Conservation (phyloP, 495 filamentous ascomycete species). For the Aspergillus saccharolyticus region DNA sequence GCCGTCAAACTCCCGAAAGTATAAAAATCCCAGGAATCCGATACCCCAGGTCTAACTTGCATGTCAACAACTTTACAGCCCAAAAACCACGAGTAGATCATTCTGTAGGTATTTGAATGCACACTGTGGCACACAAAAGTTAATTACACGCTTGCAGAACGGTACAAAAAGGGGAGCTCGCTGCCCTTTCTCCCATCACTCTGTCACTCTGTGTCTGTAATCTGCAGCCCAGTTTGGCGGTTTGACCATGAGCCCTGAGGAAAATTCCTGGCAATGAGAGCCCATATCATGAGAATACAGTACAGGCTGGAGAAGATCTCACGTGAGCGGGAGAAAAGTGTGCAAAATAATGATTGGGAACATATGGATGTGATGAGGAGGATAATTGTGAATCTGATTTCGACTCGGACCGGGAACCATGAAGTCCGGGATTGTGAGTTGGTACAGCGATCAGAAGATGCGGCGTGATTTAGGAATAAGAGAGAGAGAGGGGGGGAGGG, state of each 20-base stretch:
- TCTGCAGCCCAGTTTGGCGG: background rate
- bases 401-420: background rate
- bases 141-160: conserved; percentile 1
- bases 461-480: background rate
- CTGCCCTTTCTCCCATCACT: background rate
- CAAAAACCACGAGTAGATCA: background rate
- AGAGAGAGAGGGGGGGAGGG: background rate
- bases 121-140: background rate
- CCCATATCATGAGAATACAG: too few relatives aligned
- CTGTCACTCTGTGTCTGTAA: background rate
- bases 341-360: background rate
- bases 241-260: background rate
- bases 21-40: too few relatives aligned
- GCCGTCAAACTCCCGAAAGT: too few relatives aligned
- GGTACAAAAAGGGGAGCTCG: background rate
- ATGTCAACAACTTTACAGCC: background rate
- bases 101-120: background rate
- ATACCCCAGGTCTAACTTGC: background rate
- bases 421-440: background rate
- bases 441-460: background rate
- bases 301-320: background rate
- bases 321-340: background rate
- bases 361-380: background rate
- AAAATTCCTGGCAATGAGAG: too few relatives aligned
- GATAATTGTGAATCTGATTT: background rate